These are phyloP conservation scores for Kokia cookei DNA, from an alignment of 441 rosid genomes.

Conservation along the genomic window DNA sequence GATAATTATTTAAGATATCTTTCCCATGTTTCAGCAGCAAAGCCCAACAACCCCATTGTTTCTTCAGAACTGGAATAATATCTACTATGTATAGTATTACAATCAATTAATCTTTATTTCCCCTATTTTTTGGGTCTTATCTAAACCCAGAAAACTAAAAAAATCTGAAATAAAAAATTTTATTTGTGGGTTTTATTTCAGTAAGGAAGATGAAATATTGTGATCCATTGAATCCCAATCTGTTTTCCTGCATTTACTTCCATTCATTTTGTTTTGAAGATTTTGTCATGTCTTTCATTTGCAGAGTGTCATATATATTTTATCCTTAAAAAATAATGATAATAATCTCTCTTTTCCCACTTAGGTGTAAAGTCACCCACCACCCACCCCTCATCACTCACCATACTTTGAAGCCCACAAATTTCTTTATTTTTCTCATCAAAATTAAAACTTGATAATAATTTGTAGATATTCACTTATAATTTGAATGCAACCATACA, in stretches of 20 bases:
- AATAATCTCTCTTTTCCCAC: background rate
- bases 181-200: conserved; percentile 7
- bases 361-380: conserved; percentile 10
- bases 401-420: background rate
- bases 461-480: background rate
- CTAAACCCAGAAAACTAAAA: too few species aligned
- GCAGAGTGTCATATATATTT: background rate
- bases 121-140: too few species aligned
- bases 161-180: background rate
- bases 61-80: too few species aligned
- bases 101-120: too few species aligned
- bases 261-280: conserved; percentile 19
- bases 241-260: conserved; percentile 23
- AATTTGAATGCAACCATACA: background rate
- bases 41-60: too few species aligned
- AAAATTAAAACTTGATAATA: background rate
- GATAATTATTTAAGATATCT: too few species aligned
- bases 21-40: too few species aligned
- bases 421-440: background rate
- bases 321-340: background rate
- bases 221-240: conserved; percentile 37
- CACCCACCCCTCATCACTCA: background rate
- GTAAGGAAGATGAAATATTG: conserved; percentile 3
- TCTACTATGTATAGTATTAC: too few species aligned
- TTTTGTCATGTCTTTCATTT: background rate